Evolutionary conservation across 352 stramenopile genomes (phyloP), one percentile per base, ranked within the genome.

Genomic region (Globisporangium canariense): DNA sequence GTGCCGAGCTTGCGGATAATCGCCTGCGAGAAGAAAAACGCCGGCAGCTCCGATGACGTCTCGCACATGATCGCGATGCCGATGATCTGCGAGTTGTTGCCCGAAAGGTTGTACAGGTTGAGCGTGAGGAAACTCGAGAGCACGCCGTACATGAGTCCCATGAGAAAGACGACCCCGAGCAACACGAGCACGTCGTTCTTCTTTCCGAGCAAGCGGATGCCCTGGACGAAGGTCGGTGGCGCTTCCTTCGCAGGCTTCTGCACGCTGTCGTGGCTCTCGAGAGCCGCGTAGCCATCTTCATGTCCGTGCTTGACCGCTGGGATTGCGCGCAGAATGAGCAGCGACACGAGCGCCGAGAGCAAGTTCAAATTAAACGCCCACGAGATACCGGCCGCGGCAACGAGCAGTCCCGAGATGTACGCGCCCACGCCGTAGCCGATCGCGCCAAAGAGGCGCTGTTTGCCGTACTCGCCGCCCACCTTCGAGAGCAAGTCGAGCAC

Each of bases 91-190:
- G 83, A 73, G 52, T 90, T 88, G 32, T 78, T 55, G 40, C 73
- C 76, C 60, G 80, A 91, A 16, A 94, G 68, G 58, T 93, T 91
- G 74, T 90, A 93, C 25, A 94, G 67, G 55, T 94, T 88, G 45
- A 94, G 69, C 32, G 80, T 89, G 55, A 94, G 79, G 66, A 91
- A 94, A 72, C 80, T 91, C n/a, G 78, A 89, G 51, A 94, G 69
- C 58, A 91, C 82, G 62, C 86, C 86, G 60, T 79, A 91, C 83
- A 93, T 93, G 57, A 91, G 72, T 0, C 83, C 82, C 78, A 90
- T 93, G 56, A 93, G 64, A 60, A 90, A 90, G 18, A 92, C 82
- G 11, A 93, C 79, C n/a, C 59, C 60, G 20, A 94, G 66, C 41
- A 93, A 68, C 53, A 89, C 78, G 32, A 93, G 66, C 56, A 94